These are phyloP conservation scores for Cerrena zonata DNA, from an alignment of 1,284 basidiomycete genomes.

Conservation along the genomic window DNA sequence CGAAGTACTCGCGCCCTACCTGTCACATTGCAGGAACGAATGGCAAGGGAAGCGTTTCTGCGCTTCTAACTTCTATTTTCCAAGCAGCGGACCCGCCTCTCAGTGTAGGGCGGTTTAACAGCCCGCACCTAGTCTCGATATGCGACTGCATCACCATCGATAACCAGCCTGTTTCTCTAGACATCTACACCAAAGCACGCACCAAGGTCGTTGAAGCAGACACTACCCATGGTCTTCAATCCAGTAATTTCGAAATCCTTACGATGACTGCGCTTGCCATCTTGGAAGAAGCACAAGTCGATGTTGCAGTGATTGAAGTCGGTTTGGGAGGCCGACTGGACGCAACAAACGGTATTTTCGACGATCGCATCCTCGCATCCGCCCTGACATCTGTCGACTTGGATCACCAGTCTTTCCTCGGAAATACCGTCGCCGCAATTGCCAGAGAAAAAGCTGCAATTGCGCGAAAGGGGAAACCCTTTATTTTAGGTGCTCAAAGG, in stretches of 20 bases:
- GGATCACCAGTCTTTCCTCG: slow-evolving; percentile 90
- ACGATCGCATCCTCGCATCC: slow-evolving; percentile 68
- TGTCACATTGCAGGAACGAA: slow-evolving; percentile 95
- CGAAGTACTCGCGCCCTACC: slow-evolving; percentile 72
- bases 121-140: slow-evolving; percentile 81
- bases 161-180: slow-evolving; percentile 45
- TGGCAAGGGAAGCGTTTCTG: slow-evolving; percentile 91
- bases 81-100: slow-evolving; percentile 49
- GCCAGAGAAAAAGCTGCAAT: slow-evolving; percentile 84
- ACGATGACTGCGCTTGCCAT: slow-evolving; percentile 71
- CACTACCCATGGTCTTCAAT: slow-evolving; percentile 37
- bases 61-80: slow-evolving; percentile 77
- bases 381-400: slow-evolving; percentile 83
- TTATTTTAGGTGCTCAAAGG: slow-evolving; percentile 71
- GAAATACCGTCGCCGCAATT: slow-evolving; percentile 71
- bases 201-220: slow-evolving; percentile 50
- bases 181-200: slow-evolving; percentile 48
- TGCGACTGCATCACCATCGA: slow-evolving; percentile 77
- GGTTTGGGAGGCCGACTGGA: slow-evolving; percentile 92
- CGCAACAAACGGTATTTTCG: slow-evolving; percentile 86
- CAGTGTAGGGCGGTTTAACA: slow-evolving; percentile 83
- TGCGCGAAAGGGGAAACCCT: slow-evolving; percentile 59
- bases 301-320: slow-evolving; percentile 86
- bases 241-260: slow-evolving; percentile 82
- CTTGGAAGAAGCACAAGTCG: slow-evolving; percentile 65